phyloP scores from a whole-genome alignment of 306 rosid genomes.

The Vigna unguiculata region DNA sequence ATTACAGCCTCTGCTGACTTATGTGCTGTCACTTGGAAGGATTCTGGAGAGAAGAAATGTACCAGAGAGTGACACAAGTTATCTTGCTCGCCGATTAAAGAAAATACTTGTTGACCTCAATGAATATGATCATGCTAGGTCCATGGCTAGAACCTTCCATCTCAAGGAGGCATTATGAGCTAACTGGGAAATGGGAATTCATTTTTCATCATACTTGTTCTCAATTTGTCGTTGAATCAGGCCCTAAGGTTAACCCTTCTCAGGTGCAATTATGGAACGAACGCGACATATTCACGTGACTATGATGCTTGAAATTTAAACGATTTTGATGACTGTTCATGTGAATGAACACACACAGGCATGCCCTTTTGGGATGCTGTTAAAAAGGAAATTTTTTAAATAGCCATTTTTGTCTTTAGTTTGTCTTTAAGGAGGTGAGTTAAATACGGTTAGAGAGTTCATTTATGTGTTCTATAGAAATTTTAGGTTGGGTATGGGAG shows the following conservation, averaged over 20 bases:
- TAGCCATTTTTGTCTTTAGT: not conserved
- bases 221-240: not conserved
- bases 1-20: constrained; percentile 84
- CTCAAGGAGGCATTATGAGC: constrained; percentile 88
- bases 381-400: not conserved
- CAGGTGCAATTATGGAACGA: constrained; percentile 1
- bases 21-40: constrained; percentile 70
- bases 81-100: constrained; percentile 87
- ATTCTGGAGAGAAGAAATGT: constrained; percentile 74
- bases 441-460: not conserved
- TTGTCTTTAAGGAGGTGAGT: not conserved
- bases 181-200: constrained; percentile 20
- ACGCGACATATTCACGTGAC: not conserved
- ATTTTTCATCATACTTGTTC: constrained; percentile 34
- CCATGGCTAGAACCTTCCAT: constrained; percentile 74
- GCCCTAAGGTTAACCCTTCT: constrained; percentile 29
- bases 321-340: not conserved
- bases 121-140: constrained; percentile 85
- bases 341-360: not conserved
- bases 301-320: not conserved
- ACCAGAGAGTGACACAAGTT: constrained; percentile 62
- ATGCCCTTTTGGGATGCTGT: not conserved
- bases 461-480: not conserved
- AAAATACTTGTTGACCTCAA: constrained; percentile 92
- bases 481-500: not conserved